phyloP scores from a whole-genome alignment of 2,329 filamentous ascomycete genomes.

The Ceratocystis ficicola region DNA sequence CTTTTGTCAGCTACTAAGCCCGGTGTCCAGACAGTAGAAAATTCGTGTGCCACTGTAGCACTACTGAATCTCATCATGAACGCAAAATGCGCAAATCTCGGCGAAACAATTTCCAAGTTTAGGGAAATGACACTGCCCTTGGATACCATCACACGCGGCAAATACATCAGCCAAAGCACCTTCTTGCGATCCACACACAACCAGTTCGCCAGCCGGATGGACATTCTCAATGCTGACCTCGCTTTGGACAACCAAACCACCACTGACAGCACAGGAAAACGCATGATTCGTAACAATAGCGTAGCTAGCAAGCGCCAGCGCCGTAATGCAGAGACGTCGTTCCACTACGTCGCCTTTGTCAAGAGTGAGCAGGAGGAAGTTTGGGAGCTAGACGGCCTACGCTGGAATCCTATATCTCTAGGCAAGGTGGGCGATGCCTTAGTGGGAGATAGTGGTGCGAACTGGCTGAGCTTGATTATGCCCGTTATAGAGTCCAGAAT shows the following conservation, averaged over 20 bases:
- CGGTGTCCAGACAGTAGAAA: constrained; percentile 52
- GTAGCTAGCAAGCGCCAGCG: constrained; percentile 26
- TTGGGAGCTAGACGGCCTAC: constrained; percentile 83
- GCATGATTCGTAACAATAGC: constrained; percentile 30
- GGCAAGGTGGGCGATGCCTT: constrained; percentile 32
- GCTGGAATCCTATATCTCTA: constrained; percentile 55
- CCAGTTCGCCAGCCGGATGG: constrained; percentile 67
- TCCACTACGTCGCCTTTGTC: constrained; percentile 84
- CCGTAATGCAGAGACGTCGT: constrained; percentile 46
- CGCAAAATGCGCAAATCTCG: constrained; percentile 51
- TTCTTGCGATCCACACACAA: constrained; percentile 79
- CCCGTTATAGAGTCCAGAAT: constrained; percentile 57
- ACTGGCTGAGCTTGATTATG: constrained; percentile 57
- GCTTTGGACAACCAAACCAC: constrained; percentile 46
- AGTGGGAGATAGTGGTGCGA: constrained; percentile 23
- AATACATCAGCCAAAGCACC: constrained; percentile 59
- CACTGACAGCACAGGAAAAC: constrained; percentile 24
- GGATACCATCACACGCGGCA: constrained; percentile 60
- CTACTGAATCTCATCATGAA: constrained; percentile 93
- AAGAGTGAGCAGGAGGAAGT: constrained; percentile 54
- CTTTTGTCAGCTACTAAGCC: constrained; percentile 20
- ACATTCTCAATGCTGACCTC: constrained; percentile 62
- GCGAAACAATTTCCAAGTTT: constrained; percentile 58
- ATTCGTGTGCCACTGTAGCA: constrained; percentile 85
- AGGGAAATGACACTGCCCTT: constrained; percentile 58